Evolutionary conservation across 495 filamentous ascomycete genomes (phyloP).

Genomic region (Massariosphaeria phaeospora): DNA sequence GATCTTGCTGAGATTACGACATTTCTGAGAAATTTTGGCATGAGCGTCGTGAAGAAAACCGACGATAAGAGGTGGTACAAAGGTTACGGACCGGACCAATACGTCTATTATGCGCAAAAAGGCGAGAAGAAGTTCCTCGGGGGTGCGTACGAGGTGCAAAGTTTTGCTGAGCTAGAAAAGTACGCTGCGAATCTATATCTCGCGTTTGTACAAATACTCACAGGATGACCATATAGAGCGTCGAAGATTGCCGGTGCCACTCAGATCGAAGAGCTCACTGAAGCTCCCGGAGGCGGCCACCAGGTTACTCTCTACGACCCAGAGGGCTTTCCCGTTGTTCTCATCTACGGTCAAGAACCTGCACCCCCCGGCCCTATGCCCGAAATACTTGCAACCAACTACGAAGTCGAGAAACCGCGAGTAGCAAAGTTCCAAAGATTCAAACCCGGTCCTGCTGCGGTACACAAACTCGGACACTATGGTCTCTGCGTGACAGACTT

Average conservation of each 20-base stretch:
- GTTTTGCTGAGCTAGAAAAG: constrained; percentile 39
- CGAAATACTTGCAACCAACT: constrained; percentile 49
- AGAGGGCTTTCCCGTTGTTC: constrained; percentile 55
- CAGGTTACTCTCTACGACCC: constrained; percentile 55
- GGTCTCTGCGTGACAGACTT: constrained; percentile 61
- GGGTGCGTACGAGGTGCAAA: constrained; percentile 40
- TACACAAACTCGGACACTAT: constrained; percentile 73
- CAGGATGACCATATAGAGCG: constrained; percentile 23
- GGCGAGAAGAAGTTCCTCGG: constrained; percentile 42
- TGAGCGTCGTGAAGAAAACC: constrained; percentile 38
- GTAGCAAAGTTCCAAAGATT: constrained; percentile 39
- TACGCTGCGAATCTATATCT: background rate
- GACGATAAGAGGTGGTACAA: constrained; percentile 37
- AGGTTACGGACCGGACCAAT: constrained; percentile 40
- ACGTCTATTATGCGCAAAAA: constrained; percentile 41
- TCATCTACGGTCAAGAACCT: constrained; percentile 52
- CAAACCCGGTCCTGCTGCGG: constrained; percentile 56
- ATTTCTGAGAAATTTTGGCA: constrained; percentile 44
- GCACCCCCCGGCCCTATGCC: constrained; percentile 44
- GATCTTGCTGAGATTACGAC: constrained; percentile 44
- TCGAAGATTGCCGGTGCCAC: constrained; percentile 42
- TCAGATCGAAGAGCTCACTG: constrained; percentile 48
- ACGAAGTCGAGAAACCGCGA: constrained; percentile 39
- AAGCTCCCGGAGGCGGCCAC: constrained; percentile 56
- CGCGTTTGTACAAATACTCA: constrained; percentile 1